These are phyloP conservation scores for Anethum foeniculum DNA, from an alignment of 140 eudicot genomes.

Conservation along the genomic window DNA sequence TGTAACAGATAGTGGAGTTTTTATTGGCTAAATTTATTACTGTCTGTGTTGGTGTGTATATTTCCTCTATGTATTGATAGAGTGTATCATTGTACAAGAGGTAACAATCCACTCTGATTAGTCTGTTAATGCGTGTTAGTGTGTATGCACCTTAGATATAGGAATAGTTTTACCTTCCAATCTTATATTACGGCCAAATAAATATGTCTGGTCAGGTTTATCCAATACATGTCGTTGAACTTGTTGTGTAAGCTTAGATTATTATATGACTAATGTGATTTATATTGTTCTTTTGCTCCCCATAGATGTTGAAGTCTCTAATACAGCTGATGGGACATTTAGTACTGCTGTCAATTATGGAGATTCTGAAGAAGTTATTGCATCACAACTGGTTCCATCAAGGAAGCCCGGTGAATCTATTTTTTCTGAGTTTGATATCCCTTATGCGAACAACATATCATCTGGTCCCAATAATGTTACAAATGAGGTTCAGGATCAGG, in stretches of 20 bases:
- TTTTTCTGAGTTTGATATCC: neutral
- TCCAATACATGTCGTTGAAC: neutral
- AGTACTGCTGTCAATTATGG: neutral
- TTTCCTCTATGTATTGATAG: neutral
- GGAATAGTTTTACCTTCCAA: neutral
- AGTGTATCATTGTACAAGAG: neutral
- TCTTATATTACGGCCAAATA: neutral
- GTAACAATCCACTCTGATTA: neutral
- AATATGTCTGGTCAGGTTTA: neutral
- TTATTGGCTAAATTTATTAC: neutral
- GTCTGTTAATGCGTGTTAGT: neutral
- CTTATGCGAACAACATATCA: slow-evolving; percentile 10
- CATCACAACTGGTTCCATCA: neutral
- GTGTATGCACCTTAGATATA: neutral
- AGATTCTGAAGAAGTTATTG: slow-evolving; percentile 6
- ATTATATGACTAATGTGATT: neutral
- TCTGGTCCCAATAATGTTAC: slow-evolving; percentile 6
- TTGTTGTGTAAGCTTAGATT: neutral
- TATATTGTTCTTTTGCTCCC: neutral
- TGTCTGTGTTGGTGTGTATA: neutral
- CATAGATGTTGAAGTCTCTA: neutral
- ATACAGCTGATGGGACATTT: neutral
- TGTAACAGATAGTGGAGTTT: neutral
- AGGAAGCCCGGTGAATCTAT: slow-evolving; percentile 16
- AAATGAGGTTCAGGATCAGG: neutral